These are phyloP conservation scores for Verbena officinalis DNA, from an alignment of 257 asterid species.

Conservation along the genomic window DNA sequence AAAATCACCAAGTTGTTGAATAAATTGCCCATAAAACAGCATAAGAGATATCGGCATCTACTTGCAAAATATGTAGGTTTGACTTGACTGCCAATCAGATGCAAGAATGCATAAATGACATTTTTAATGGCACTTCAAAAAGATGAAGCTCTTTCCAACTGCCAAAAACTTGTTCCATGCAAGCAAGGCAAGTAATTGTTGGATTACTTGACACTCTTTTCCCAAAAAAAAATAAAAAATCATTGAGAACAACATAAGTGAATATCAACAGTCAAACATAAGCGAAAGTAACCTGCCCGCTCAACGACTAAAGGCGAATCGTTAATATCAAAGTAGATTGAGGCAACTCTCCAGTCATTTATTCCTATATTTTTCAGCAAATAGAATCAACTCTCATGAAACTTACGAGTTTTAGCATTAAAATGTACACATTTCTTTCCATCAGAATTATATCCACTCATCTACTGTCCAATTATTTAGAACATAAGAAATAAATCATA, in stretches of 20 bases:
- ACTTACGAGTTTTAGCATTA: background rate
- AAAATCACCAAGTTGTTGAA: background rate
- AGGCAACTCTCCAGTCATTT: too few relatives aligned
- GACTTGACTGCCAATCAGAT: conserved; percentile 11
- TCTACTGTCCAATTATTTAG: background rate
- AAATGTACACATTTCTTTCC: conserved; percentile 21
- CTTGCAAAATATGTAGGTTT: background rate
- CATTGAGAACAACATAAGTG: background rate
- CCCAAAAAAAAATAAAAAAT: background rate
- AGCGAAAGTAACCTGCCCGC: too few relatives aligned
- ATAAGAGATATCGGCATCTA: background rate
- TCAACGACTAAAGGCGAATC: too few relatives aligned
- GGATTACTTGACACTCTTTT: background rate
- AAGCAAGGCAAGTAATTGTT: conserved; percentile 10
- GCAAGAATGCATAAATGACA: background rate
- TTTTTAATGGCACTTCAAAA: background rate
- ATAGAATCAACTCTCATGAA: background rate
- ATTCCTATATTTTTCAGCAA: background rate
- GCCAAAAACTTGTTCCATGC: conserved; percentile 8
- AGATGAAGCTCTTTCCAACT: conserved; percentile 12
- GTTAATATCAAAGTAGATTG: too few relatives aligned
- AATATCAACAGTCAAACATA: background rate
- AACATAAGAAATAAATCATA: conserved; percentile 5
- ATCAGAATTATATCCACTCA: background rate
- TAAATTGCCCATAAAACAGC: conserved; percentile 10